Percentiles rank a stretch among this genome's conserved stretches.
phyloP scores from a whole-genome alignment of 23 red algal species.

The Pyropia yezoensis region DNA sequence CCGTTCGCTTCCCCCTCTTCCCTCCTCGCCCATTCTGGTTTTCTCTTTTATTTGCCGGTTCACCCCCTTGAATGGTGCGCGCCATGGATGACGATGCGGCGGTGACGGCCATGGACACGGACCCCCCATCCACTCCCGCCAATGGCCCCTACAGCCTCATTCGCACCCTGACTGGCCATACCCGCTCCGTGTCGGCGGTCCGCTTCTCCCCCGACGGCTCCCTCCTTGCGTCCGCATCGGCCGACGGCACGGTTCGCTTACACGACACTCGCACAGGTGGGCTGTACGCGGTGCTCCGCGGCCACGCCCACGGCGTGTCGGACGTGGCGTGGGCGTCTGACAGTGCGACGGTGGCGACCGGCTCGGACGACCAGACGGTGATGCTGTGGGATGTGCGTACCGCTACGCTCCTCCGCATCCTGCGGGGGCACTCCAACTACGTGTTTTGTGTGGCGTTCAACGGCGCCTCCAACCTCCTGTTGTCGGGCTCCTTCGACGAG shows the following conservation, averaged over 20 bases:
- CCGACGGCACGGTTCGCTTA: slow-evolving; percentile 51
- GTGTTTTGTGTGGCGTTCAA: slow-evolving; percentile 89
- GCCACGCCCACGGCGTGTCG: slow-evolving; percentile 82
- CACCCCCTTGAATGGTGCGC: too few species aligned
- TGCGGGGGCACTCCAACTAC: slow-evolving; percentile 75
- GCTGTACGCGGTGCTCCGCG: slow-evolving; percentile 22
- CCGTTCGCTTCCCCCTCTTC: too few species aligned
- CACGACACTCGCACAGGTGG: slow-evolving; percentile 43
- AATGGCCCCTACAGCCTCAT: slow-evolving; percentile 8
- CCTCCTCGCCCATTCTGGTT: too few species aligned
- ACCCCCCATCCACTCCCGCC: not conserved
- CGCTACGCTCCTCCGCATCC: slow-evolving; percentile 31
- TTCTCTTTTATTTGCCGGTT: too few species aligned
- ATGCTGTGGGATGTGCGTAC: slow-evolving; percentile 73
- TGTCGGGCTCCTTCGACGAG: slow-evolving; percentile 84
- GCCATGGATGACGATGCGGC: too few species aligned
- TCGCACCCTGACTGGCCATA: slow-evolving; percentile 64
- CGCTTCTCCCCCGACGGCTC: slow-evolving; percentile 84
- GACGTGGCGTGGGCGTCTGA: slow-evolving; percentile 83
- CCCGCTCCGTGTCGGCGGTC: slow-evolving; percentile 82
- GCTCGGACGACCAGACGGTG: slow-evolving; percentile 82
- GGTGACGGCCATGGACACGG: too few species aligned
- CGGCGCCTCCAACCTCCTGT: slow-evolving; percentile 57
- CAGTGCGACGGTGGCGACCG: slow-evolving; percentile 42
- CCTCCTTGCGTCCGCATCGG: slow-evolving; percentile 46